A percentile compares a stretch with the other conserved stretches of the same genome.
These are phyloP conservation scores for Dendrocalamus latiflorus DNA, from an alignment of 202 grass and related monocot genomes.

Conservation along the genomic window DNA sequence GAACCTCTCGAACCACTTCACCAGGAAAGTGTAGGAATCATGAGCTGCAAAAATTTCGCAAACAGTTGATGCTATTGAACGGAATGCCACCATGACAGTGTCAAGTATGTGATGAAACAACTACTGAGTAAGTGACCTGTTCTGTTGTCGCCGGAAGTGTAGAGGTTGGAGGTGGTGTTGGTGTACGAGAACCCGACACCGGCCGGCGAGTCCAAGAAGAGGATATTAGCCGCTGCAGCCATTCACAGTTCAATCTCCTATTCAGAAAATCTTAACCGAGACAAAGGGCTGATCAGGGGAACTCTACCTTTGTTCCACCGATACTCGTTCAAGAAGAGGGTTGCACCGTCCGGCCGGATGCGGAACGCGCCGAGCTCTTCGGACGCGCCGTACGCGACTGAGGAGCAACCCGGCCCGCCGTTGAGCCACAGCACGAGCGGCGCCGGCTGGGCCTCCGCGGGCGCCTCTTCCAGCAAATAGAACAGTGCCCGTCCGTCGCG, in stretches of 20 bases:
- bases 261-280: background rate
- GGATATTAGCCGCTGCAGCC: slow-evolving; percentile 62
- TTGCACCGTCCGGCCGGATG: slow-evolving; percentile 47
- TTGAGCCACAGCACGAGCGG: slow-evolving; percentile 85
- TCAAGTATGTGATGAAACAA: background rate
- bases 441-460: slow-evolving; percentile 31
- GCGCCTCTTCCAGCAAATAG: slow-evolving; percentile 71
- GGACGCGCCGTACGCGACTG: slow-evolving; percentile 62
- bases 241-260: background rate
- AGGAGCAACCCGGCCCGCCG: slow-evolving; percentile 78
- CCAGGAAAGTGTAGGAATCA: slow-evolving; percentile 67
- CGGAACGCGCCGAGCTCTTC: slow-evolving; percentile 83
- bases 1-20: slow-evolving; percentile 71
- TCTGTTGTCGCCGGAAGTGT: slow-evolving; percentile 50
- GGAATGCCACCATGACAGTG: background rate
- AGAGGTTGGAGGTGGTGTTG: slow-evolving; percentile 67
- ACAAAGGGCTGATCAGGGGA: background rate
- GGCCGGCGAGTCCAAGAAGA: slow-evolving; percentile 81
- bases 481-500: slow-evolving; percentile 55
- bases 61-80: background rate
- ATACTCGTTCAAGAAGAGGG: slow-evolving; percentile 53
- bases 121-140: slow-evolving; percentile 27
- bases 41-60: slow-evolving; percentile 16
- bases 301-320: slow-evolving; percentile 73
- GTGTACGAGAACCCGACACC: slow-evolving; percentile 94